Evolutionary conservation across 1,139 yeast genomes (phyloP), one percentile per base, ranked within the genome.

Genomic region (Kluyveromyces sp.): DNA sequence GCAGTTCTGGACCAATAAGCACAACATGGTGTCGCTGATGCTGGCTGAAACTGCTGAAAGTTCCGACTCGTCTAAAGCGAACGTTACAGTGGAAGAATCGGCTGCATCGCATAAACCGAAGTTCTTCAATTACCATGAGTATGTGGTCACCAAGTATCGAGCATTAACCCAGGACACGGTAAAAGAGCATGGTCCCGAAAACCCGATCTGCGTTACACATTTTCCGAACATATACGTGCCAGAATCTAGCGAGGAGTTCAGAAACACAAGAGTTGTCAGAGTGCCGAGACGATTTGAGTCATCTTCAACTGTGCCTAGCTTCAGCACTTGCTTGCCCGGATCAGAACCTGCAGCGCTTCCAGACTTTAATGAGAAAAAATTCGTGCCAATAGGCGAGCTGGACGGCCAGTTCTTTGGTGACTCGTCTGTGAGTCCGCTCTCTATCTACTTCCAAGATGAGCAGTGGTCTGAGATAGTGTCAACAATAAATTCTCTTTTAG

Each of bases 81-180:
- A n/a, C 8, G 12, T 38, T 4, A 32, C 41, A n/a, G 36, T 31
- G 3, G 41, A 38, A 38, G 33, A 45, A 44, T 16, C 42, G 41
- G 41, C 34, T 38, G 19, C 47, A 48, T 25, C 46, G 50, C 13
- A 33, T 2, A 36, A 45, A 18, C 61, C 68, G 2, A 48, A 67
- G n/a, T 80, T 77, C 58, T 82, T 79, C 70, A 82, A 82, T 56
- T 80, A 79, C 54, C 86, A 82, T 54, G 88, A 82, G 57, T 78
- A 66, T 55, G 54, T 74, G 11, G 65, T 67, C 19, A 60, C 64
- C 2, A 62, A 64, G 37, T 71, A 66, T 57, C 53, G 58, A 22
- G 61, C 59, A 3, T 40, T 58, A 2, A 52, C 45, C 3, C 45
- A 47, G 4, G 29, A 36, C 1, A 29, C 33, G 3, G 44, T 47